phyloP scores from a whole-genome alignment of 768 basidiomycete genomes.

The Mycena sanguinolenta region DNA sequence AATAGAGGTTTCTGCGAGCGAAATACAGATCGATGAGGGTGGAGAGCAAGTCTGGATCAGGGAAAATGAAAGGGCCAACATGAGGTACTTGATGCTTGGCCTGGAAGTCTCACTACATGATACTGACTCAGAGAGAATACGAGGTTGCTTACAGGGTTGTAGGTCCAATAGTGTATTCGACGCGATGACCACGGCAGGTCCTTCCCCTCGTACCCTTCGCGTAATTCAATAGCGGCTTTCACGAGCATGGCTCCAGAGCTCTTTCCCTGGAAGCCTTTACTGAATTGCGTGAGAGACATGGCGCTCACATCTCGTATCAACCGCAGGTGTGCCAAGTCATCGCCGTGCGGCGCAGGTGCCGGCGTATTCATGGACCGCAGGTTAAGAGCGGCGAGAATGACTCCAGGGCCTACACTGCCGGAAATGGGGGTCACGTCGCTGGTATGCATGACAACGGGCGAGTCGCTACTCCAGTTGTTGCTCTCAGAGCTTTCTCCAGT shows the following conservation, averaged over 20 bases:
- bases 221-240: conserved; percentile 10
- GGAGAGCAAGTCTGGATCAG: conserved; percentile 63
- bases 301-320: neutral
- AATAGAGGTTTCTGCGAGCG: conserved; percentile 61
- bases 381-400: conserved; percentile 21
- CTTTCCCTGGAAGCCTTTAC: conserved; percentile 18
- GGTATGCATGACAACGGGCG: neutral
- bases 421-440: neutral
- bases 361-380: conserved; percentile 30
- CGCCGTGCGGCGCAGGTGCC: conserved; percentile 7
- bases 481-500: neutral
- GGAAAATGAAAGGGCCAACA: conserved; percentile 55
- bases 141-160: conserved; percentile 10
- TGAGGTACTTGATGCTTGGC: conserved; percentile 12
- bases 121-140: neutral
- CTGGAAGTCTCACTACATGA: neutral
- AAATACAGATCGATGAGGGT: conserved; percentile 78
- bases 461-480: conserved; percentile 3
- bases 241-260: conserved; percentile 13
- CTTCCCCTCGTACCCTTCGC: conserved; percentile 18
- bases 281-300: neutral
- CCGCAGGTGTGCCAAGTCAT: neutral
- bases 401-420: conserved; percentile 8
- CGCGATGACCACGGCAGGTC: conserved; percentile 9
- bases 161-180: conserved; percentile 19